Conservation (phyloP, 345 rosid species). For the Rhizophora apiculata region DNA sequence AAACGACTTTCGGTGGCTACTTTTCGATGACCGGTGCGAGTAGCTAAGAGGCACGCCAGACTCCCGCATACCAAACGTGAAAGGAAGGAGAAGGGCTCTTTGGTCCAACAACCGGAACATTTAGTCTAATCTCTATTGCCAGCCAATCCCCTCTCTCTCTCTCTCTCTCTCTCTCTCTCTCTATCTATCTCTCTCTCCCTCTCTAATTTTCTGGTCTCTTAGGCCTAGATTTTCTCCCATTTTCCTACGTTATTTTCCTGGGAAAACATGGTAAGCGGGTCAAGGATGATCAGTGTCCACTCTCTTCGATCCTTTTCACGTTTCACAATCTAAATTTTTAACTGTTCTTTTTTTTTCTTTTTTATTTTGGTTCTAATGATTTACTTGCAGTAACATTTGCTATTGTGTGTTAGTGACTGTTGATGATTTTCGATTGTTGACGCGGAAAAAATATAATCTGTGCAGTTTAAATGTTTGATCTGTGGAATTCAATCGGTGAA, state of each 20-base stretch:
- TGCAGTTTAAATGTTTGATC: slow-evolving; percentile 2
- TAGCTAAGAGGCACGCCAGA: slow-evolving; percentile 5
- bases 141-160: neutral
- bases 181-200: neutral
- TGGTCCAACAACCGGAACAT: neutral
- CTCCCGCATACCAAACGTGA: slow-evolving; percentile 10
- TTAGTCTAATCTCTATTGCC: slow-evolving; percentile 11
- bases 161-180: neutral
- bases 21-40: neutral
- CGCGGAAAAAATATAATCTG: too few relatives aligned
- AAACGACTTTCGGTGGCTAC: neutral
- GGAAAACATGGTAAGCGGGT: slow-evolving; percentile 33
- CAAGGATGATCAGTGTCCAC: too few relatives aligned
- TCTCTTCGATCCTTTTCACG: neutral
- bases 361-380: too few relatives aligned
- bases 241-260: slow-evolving; percentile 21
- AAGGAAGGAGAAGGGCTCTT: neutral
- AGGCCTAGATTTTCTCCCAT: slow-evolving; percentile 43
- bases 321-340: neutral
- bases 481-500: neutral
- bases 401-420: too few relatives aligned
- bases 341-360: neutral
- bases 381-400: too few relatives aligned
- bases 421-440: too few relatives aligned
- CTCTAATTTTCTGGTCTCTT: neutral